Conservation (phyloP, 805 yeast species). For the Cyberlindnera nakhonratchasimensis region DNA sequence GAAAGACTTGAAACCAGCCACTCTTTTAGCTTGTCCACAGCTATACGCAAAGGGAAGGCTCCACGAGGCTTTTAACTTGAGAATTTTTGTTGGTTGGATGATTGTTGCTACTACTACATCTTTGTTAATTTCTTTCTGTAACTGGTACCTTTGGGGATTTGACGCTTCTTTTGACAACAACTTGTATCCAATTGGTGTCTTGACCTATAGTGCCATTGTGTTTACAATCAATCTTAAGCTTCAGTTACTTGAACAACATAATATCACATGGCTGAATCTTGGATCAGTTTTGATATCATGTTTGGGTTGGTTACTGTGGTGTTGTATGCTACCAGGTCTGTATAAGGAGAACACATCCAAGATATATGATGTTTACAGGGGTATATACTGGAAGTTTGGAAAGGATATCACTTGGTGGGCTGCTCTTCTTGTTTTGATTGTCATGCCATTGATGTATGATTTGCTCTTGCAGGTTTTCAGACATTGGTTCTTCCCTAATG, state of each 20-base stretch:
- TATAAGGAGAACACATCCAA: slow-evolving; percentile 49
- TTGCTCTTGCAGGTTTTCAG: slow-evolving; percentile 55
- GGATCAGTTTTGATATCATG: slow-evolving; percentile 67
- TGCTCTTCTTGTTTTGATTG: slow-evolving; percentile 50
- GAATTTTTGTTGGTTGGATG: slow-evolving; percentile 75
- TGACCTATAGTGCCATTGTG: slow-evolving; percentile 69
- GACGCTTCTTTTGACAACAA: slow-evolving; percentile 68
- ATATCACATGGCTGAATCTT: slow-evolving; percentile 64
- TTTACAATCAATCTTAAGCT: slow-evolving; percentile 73
- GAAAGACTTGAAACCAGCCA: slow-evolving; percentile 83
- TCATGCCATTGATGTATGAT: slow-evolving; percentile 66
- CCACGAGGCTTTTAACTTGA: slow-evolving; percentile 69
- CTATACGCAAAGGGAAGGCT: slow-evolving; percentile 74
- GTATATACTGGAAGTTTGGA: slow-evolving; percentile 72
- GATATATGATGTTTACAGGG: slow-evolving; percentile 69
- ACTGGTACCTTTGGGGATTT: slow-evolving; percentile 69
- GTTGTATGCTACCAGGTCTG: slow-evolving; percentile 68
- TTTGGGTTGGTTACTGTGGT: slow-evolving; percentile 86
- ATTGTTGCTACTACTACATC: slow-evolving; percentile 70
- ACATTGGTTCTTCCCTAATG: slow-evolving; percentile 57
- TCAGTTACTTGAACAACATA: slow-evolving; percentile 76
- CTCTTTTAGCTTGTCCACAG: slow-evolving; percentile 89
- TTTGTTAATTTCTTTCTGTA: slow-evolving; percentile 62
- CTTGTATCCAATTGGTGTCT: slow-evolving; percentile 76
- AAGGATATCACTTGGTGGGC: slow-evolving; percentile 87